A percentile compares a stretch with the other conserved stretches of the same genome.
These are phyloP conservation scores for Candida tammaniensis DNA, from an alignment of 805 yeast species.

Conservation along the genomic window DNA sequence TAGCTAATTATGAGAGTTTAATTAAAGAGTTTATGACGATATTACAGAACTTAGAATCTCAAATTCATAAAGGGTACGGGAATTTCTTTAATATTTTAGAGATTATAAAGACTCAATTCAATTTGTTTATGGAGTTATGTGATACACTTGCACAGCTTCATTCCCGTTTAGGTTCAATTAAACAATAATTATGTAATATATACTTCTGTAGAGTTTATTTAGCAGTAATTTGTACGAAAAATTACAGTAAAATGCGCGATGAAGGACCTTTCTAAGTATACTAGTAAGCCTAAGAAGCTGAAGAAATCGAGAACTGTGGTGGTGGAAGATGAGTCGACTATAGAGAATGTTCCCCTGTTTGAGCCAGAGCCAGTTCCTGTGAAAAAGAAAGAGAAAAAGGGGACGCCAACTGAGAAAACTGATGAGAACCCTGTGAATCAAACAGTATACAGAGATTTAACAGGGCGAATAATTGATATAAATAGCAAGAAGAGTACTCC, in stretches of 20 bases:
- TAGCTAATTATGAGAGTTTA: conserved; percentile 59
- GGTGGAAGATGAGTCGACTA: conserved; percentile 6
- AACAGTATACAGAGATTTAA: conserved; percentile 59
- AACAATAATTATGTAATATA: no score
- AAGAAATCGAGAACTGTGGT: conserved; percentile 8
- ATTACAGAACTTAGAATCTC: conserved; percentile 40
- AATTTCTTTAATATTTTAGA: conserved; percentile 48
- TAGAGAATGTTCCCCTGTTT: not conserved
- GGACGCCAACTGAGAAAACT: conserved; percentile 26
- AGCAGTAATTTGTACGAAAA: no score
- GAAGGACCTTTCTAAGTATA: conserved; percentile 8
- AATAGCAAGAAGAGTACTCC: conserved; percentile 11
- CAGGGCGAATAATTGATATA: conserved; percentile 53
- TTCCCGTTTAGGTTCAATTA: conserved; percentile 28
- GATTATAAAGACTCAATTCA: conserved; percentile 66
- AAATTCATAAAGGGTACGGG: conserved; percentile 39
- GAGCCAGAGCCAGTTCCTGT: not conserved
- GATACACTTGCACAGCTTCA: conserved; percentile 73
- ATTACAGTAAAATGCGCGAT: no score
- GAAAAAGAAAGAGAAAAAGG: not conserved
- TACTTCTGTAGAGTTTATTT: no score
- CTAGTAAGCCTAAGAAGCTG: conserved; percentile 9
- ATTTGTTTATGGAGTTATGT: conserved; percentile 70
- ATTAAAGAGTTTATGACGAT: conserved; percentile 60
- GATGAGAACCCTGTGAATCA: conserved; percentile 15